A percentile compares a stretch with the other conserved stretches of the same genome.
phyloP scores from a whole-genome alignment of 257 asterid species.

The Solanum piurae region DNA sequence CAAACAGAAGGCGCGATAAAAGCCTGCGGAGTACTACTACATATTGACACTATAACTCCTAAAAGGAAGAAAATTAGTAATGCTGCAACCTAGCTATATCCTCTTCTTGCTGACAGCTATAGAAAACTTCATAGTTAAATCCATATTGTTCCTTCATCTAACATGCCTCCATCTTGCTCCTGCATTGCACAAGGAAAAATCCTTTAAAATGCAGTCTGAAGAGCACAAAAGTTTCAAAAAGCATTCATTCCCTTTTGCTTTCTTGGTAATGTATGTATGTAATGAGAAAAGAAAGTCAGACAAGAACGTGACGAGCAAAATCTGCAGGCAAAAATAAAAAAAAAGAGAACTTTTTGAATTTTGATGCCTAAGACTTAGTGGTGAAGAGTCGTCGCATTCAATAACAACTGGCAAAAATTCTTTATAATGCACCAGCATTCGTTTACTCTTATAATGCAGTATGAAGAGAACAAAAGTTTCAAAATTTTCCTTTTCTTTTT shows the following conservation, averaged over 20 bases:
- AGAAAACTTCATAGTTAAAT: constrained; percentile 20
- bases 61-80: not conserved
- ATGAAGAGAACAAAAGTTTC: not conserved
- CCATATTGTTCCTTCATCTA: constrained; percentile 37
- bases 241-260: not conserved
- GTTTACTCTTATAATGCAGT: not conserved
- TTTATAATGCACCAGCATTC: not conserved
- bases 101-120: not conserved
- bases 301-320: not conserved
- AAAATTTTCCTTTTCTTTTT: not conserved
- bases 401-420: not conserved
- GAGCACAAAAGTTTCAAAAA: not conserved
- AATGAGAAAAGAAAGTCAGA: not conserved
- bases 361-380: not conserved
- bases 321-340: not conserved
- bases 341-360: not conserved
- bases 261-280: not conserved
- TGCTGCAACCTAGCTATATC: constrained; percentile 5
- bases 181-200: constrained; percentile 19
- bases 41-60: constrained; percentile 28
- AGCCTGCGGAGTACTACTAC: not conserved
- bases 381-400: not conserved
- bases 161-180: constrained; percentile 49
- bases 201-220: not conserved
- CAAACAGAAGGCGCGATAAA: not conserved